Conservation (phyloP, 257 asterid genomes). For the Jasminum sambac region DNA sequence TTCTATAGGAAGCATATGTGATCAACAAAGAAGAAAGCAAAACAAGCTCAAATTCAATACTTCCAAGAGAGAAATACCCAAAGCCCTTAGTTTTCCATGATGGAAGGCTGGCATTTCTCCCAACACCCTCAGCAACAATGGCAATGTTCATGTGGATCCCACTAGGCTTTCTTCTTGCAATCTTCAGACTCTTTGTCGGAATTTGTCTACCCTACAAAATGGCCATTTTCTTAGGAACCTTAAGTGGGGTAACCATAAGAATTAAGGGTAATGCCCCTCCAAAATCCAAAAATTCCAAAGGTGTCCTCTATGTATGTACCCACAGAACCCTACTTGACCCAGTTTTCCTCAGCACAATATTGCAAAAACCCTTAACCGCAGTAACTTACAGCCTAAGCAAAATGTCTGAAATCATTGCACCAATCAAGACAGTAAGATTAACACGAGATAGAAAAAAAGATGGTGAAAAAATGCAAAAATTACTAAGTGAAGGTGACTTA, state of each 20-base stretch:
- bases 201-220: slow-evolving; percentile 51
- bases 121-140: slow-evolving; percentile 71
- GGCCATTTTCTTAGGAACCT: slow-evolving; percentile 39
- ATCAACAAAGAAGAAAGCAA: slow-evolving; percentile 51
- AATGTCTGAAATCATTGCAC: slow-evolving; percentile 79
- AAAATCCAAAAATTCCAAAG: slow-evolving; percentile 34
- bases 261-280: slow-evolving; percentile 38
- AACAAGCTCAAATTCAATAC: slow-evolving; percentile 19
- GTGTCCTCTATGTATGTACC: slow-evolving; percentile 75
- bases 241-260: slow-evolving; percentile 47
- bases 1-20: slow-evolving; percentile 69
- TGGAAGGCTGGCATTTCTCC: slow-evolving; percentile 81
- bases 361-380: slow-evolving; percentile 62
- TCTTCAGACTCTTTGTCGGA: slow-evolving; percentile 57
- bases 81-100: slow-evolving; percentile 88
- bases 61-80: slow-evolving; percentile 69
- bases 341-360: slow-evolving; percentile 59
- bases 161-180: slow-evolving; percentile 51
- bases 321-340: slow-evolving; percentile 89
- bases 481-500: slow-evolving; percentile 65
- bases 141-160: slow-evolving; percentile 87
- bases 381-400: slow-evolving; percentile 89
- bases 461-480: slow-evolving; percentile 52
- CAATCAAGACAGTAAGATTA: slow-evolving; percentile 62
- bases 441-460: slow-evolving; percentile 62